These are phyloP conservation scores for Lipomyces yamadae DNA, from an alignment of 805 yeast species.

Conservation along the genomic window DNA sequence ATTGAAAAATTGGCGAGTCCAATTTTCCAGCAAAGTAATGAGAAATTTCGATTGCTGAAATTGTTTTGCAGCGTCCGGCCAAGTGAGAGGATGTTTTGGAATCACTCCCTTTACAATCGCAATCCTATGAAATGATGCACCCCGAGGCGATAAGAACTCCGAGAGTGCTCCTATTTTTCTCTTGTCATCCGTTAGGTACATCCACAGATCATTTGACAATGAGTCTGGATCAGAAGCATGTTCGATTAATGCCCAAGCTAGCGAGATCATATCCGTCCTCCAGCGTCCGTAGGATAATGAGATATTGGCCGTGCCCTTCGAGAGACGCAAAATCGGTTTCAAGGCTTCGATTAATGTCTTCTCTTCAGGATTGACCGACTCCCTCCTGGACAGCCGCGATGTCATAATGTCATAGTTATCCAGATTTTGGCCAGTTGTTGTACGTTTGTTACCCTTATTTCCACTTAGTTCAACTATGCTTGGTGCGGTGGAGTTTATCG, in stretches of 20 bases:
- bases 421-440: too few relatives aligned
- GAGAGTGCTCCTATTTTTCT: background rate
- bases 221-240: background rate
- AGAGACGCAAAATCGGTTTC: background rate
- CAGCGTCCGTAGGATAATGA: background rate
- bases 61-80: background rate
- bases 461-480: too few relatives aligned
- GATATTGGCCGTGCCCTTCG: background rate
- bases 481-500: too few relatives aligned
- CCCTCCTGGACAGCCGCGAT: background rate
- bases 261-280: background rate
- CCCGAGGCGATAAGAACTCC: background rate
- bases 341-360: constrained; percentile 1
- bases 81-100: background rate
- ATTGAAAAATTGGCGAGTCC: background rate
- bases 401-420: background rate
- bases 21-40: background rate
- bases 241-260: background rate
- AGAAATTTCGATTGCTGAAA: constrained; percentile 4
- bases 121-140: background rate
- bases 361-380: background rate
- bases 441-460: too few relatives aligned
- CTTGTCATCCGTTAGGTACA: background rate
- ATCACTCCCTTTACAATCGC: background rate
- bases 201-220: background rate